Evolutionary conservation across 371 early-diverging fungal species (phyloP).

Genomic region (Rhizopus arrhizus): DNA sequence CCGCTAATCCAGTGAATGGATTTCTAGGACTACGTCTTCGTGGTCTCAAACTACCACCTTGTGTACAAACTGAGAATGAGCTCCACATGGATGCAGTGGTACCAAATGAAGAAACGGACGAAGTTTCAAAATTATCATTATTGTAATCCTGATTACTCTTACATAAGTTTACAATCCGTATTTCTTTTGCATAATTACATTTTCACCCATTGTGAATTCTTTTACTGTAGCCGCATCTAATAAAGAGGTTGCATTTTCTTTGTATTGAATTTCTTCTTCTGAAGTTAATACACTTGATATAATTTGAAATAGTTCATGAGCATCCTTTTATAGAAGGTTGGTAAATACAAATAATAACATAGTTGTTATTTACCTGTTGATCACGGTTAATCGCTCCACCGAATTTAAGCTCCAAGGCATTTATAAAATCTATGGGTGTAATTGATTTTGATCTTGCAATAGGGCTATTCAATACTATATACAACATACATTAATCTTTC

Average conservation of each 20-base stretch:
- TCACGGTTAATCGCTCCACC: slow-evolving; percentile 48
- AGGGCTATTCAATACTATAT: slow-evolving; percentile 47
- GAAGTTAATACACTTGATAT: slow-evolving; percentile 77
- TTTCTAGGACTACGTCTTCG: slow-evolving; percentile 53
- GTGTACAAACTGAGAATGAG: slow-evolving; percentile 53
- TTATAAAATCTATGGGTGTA: slow-evolving; percentile 42
- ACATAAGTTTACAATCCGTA: slow-evolving; percentile 9
- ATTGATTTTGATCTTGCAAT: slow-evolving; percentile 41
- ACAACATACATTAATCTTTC: too few species aligned
- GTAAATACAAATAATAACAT: neutral
- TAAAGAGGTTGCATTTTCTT: slow-evolving; percentile 40
- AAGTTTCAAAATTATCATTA: slow-evolving; percentile 47
- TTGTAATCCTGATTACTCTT: slow-evolving; percentile 19
- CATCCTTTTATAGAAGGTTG: slow-evolving; percentile 67
- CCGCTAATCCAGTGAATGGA: slow-evolving; percentile 77
- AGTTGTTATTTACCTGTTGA: slow-evolving; percentile 39
- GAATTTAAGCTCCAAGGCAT: slow-evolving; percentile 46
- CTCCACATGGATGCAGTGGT: slow-evolving; percentile 59
- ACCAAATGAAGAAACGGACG: slow-evolving; percentile 51
- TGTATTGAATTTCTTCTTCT: slow-evolving; percentile 64
- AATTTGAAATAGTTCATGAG: slow-evolving; percentile 91
- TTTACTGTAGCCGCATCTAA: slow-evolving; percentile 42
- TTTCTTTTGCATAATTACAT: slow-evolving; percentile 13
- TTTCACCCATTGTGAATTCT: slow-evolving; percentile 20
- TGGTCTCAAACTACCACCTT: slow-evolving; percentile 48